Evolutionary conservation across 2,329 filamentous ascomycete genomes (phyloP), one percentile per base, ranked within the genome.

Genomic region (Zasmidium cellare): DNA sequence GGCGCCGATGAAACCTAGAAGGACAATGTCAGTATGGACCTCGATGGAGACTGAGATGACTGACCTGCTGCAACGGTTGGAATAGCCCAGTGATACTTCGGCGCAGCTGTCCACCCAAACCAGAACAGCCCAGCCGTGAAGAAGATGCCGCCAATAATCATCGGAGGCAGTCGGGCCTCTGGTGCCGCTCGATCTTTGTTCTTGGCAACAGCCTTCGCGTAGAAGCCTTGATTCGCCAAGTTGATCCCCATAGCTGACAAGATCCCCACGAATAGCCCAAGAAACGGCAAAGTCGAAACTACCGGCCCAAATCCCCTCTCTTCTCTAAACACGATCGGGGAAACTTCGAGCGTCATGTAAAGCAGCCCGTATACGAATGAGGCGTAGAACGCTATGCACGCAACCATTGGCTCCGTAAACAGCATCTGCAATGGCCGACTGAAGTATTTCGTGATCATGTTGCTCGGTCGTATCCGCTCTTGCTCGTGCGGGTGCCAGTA

Each of bases 151-250:
- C 80, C 80, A 0, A 81, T 51, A 3, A 76, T 65, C 69, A 82
- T 78, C 0, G 80, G 79, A 0, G 76, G 75, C 0, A 82, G 64
- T 3, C 72, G 65, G 19, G 69, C 72, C 57, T 75, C 73, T 0
- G 72, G 74, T 1, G 71, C 71, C 2, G 72, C 65, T 2, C 75
- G 51, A 48, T 68, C 63, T 12, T 65, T 72, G 65, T 65, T 75
- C 28, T 62, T 72, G 14, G 72, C 74, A 52, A 71, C 66, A 44
- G 74, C 73, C 35, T 70, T 71, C n/a, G 69, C 71, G 56, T 79
- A 79, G 19, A 67, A 65, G 3, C 71, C 70, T 66, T 90, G 85
- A 45, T 78, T 78, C 22, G 71, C 74, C n/a, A 80, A 65, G 51
- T 78, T 79, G 63, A 80, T 68, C 16, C 63, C 65, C 2, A 77